Base-by-base conservation (phyloP, 192 early-diverging fungal species). In the Coemansia sp. region DNA sequence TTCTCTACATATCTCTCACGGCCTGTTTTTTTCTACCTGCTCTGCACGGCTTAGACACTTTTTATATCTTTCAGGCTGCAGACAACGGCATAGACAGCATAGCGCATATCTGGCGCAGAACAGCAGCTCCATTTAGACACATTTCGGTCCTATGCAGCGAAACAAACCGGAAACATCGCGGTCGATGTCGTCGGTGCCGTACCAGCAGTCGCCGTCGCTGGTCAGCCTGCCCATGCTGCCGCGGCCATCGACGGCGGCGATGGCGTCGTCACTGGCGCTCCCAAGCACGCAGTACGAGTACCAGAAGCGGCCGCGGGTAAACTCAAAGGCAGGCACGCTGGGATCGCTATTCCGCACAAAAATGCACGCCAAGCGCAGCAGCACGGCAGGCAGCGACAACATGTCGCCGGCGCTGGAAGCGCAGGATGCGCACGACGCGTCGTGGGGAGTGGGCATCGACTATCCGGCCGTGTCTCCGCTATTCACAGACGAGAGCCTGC, bases 161-260 rank as follows among this genome's bases (percentile, higher is more conserved):
- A 63, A 53, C 41, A 74, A 74, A 39, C 71, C 71, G 42, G 71
- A 74, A 57, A 64, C 71, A 16, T 63, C 64, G 56, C 56, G 64
- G 64, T 74, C 71, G 9, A 66, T 58, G 60, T 61, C 57, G 54
- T 53, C 64, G 28, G 56, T 62, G 56, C 55, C 60, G 53, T 75
- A 68, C 65, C 71, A 75, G 23, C 71, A 67, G 46, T 74, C 71
- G n/a, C 51, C 64, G 38, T 74, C 71, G 32, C 56, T 74, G 52
- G 71, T 74, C 17, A 74, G 71, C 28, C 64, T 74, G 15, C 71
- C 71, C 20, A 74, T 74, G 71, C 71, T 74, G 41, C 52, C 71
- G 28, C 71, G 71, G 15, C 71, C 71, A 21, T 67, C 64, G 38
- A 74, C 71, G 10, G 53, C 52, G 5, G 57, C 43, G n/a, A 57